phyloP scores from a whole-genome alignment of 2,329 filamentous ascomycete species.

The Aspergillus uvarum region DNA sequence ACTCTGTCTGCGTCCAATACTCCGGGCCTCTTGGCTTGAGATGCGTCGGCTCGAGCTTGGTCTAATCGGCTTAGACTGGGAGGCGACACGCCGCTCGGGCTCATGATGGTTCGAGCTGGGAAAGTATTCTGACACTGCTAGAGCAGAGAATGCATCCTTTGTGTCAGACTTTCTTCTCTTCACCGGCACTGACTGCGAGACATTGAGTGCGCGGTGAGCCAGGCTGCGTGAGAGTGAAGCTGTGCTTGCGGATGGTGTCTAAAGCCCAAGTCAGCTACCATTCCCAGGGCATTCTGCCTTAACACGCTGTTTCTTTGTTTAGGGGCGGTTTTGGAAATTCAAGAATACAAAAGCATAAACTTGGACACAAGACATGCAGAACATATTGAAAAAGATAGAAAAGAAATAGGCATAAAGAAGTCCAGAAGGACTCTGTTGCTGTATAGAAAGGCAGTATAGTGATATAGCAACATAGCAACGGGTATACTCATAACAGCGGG shows the following conservation, averaged over 20 bases:
- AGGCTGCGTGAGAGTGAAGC: conserved; percentile 8
- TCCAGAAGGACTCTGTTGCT: not conserved
- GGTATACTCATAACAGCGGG: not conserved
- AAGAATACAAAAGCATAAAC: too few species aligned
- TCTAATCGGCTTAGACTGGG: not conserved
- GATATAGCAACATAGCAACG: not conserved
- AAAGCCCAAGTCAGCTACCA: conserved; percentile 1
- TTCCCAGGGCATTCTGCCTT: not conserved
- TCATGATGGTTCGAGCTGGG: not conserved
- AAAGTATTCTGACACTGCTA: not conserved
- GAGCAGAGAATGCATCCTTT: not conserved
- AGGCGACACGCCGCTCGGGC: not conserved
- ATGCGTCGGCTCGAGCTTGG: not conserved
- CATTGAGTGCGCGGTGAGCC: conserved; percentile 15
- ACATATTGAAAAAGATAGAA: too few species aligned
- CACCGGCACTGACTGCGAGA: conserved; percentile 6
- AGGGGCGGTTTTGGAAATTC: too few species aligned
- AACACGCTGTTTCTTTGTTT: not conserved
- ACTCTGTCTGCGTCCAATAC: not conserved
- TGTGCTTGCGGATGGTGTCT: not conserved
- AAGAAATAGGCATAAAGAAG: too few species aligned
- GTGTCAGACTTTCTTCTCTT: conserved; percentile 19
- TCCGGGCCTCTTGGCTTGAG: not conserved
- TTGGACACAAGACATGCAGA: too few species aligned
- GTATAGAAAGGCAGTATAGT: not conserved